These are phyloP conservation scores for Lactuca saligna DNA, from an alignment of 129 eudicot species.

Conservation along the genomic window DNA sequence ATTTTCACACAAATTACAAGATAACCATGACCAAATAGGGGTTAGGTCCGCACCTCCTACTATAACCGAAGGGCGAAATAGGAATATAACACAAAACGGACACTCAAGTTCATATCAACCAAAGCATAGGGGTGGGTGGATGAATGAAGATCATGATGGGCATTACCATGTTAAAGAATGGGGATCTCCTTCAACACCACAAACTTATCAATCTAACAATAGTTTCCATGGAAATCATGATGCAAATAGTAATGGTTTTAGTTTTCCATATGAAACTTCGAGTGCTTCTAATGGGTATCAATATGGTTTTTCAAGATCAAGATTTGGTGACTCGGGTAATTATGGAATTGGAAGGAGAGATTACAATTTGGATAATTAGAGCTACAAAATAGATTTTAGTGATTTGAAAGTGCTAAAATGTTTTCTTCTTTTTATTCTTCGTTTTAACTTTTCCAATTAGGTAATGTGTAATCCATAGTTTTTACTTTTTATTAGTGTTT, in stretches of 20 bases:
- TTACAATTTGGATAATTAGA: constrained; percentile 13
- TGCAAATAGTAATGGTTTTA: constrained; percentile 20
- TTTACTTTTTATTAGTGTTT: not conserved
- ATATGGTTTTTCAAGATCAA: constrained; percentile 37
- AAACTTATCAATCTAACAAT: constrained; percentile 1
- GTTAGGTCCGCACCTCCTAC: constrained; percentile 49
- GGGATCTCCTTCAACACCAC: constrained; percentile 61
- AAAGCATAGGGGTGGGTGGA: constrained; percentile 58
- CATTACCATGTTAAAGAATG: constrained; percentile 14
- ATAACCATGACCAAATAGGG: constrained; percentile 26
- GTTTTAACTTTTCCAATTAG: not conserved
- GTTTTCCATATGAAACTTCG: constrained; percentile 27
- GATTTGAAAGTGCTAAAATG: not conserved
- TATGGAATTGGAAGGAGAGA: constrained; percentile 31
- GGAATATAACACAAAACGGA: constrained; percentile 34
- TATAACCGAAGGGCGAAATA: constrained; percentile 38
- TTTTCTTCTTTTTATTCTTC: not conserved
- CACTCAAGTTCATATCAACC: constrained; percentile 31
- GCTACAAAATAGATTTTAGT: not conserved
- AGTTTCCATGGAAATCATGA: constrained; percentile 24
- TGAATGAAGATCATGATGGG: constrained; percentile 46
- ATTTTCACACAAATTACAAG: constrained; percentile 40
- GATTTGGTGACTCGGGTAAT: constrained; percentile 37
- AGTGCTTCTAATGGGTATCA: constrained; percentile 40
- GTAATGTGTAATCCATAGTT: not conserved